Evolutionary conservation across 2,329 filamentous ascomycete species (phyloP).

Genomic region (Aureobasidium lini): DNA sequence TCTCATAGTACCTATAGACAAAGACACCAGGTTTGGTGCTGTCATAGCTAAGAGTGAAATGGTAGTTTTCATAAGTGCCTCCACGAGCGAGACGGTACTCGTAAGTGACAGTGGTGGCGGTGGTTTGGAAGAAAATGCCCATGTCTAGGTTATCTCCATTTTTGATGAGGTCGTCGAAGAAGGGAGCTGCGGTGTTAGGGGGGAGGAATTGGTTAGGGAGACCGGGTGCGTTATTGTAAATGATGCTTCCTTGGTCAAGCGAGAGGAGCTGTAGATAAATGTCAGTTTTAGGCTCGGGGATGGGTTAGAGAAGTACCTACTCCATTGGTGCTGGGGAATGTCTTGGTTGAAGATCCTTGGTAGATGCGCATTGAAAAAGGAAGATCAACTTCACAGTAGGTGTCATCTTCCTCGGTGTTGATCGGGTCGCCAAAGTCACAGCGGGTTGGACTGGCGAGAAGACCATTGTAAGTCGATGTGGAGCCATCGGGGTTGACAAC

Average conservation of each 20-base stretch:
- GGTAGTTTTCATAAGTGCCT: slow-evolving; percentile 20
- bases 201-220: slow-evolving; percentile 23
- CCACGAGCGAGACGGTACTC: slow-evolving; percentile 25
- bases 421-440: slow-evolving; percentile 26
- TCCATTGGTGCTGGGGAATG: slow-evolving; percentile 26
- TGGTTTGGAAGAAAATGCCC: slow-evolving; percentile 28
- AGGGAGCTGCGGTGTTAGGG: slow-evolving; percentile 23
- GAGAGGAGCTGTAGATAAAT: slow-evolving; percentile 19
- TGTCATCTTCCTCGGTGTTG: slow-evolving; percentile 26
- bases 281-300: background rate
- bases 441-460: slow-evolving; percentile 23
- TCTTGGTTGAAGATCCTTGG: slow-evolving; percentile 15
- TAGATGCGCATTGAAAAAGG: slow-evolving; percentile 25
- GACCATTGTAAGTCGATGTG: slow-evolving; percentile 2
- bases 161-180: slow-evolving; percentile 28
- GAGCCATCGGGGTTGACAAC: slow-evolving; percentile 8
- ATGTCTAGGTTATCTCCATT: slow-evolving; percentile 18
- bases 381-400: slow-evolving; percentile 26
- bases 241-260: slow-evolving; percentile 21
- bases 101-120: slow-evolving; percentile 22
- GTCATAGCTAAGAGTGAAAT: slow-evolving; percentile 27
- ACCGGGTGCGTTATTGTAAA: slow-evolving; percentile 20
- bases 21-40: slow-evolving; percentile 24
- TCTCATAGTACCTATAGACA: slow-evolving; percentile 23
- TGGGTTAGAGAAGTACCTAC: background rate